A percentile compares a stretch with the other conserved stretches of the same genome.
These are phyloP conservation scores for Cyanodermella asteris DNA, from an alignment of 2,329 filamentous ascomycete species.

Conservation along the genomic window DNA sequence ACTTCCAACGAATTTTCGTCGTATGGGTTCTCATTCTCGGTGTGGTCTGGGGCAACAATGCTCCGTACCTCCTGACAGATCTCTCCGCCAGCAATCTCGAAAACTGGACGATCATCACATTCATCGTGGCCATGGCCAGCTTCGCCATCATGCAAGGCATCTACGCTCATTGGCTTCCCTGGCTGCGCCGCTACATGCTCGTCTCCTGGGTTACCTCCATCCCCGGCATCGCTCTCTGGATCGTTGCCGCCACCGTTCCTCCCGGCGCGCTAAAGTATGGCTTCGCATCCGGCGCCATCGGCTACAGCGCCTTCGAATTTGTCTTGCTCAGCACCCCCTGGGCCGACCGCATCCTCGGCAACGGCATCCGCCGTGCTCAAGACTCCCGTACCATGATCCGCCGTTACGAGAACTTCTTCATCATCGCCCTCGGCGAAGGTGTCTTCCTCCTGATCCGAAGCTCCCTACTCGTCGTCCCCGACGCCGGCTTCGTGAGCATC, in stretches of 20 bases:
- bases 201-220: background rate
- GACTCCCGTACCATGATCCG: too few species aligned
- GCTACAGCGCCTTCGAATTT: background rate
- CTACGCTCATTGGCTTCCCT: conserved; percentile 3
- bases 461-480: conserved; percentile 5
- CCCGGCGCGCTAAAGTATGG: background rate
- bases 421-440: conserved; percentile 8
- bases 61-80: conserved; percentile 3
- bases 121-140: conserved; percentile 3
- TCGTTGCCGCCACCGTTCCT: conserved; percentile 1
- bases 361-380: too few species aligned
- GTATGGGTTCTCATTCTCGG: conserved; percentile 7
- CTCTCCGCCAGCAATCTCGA: conserved; percentile 1
- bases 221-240: conserved; percentile 3
- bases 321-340: conserved; percentile 1
- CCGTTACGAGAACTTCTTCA: conserved; percentile 7
- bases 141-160: conserved; percentile 2
- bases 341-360: conserved; percentile 1
- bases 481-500: too few species aligned
- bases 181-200: conserved; percentile 1
- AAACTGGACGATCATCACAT: conserved; percentile 5
- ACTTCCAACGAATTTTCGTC: conserved; percentile 6
- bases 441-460: conserved; percentile 6
- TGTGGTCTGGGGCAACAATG: conserved; percentile 6
- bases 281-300: conserved; percentile 1